Percentiles rank a stretch among this genome's conserved stretches.
These are phyloP conservation scores for Eleusine coracana DNA, from an alignment of 176 grass and related monocot species.

Conservation along the genomic window DNA sequence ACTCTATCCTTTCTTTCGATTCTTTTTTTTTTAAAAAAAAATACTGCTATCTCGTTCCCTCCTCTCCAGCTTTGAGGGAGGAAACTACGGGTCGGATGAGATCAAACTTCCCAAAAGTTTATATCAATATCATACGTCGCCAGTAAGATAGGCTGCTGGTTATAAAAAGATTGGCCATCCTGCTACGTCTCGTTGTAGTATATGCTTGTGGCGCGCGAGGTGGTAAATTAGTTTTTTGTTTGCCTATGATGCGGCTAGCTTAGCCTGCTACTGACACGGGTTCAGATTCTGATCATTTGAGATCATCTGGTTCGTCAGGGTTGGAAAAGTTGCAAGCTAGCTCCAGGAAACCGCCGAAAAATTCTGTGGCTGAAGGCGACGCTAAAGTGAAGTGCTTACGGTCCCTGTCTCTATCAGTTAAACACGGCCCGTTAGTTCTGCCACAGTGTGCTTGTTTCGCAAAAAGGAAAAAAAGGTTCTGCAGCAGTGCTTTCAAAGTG, in stretches of 20 bases:
- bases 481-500: not conserved
- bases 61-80: slow-evolving; percentile 37
- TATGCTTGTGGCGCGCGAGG: no score
- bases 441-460: not conserved
- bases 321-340: not conserved
- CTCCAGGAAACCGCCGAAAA: not conserved
- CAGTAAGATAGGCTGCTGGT: not conserved
- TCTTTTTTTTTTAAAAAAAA: no score
- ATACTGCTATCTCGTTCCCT: not conserved
- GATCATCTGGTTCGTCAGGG: slow-evolving; percentile 17
- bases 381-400: not conserved
- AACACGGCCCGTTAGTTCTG: not conserved
- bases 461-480: no score
- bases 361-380: not conserved
- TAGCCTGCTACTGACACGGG: slow-evolving; percentile 10
- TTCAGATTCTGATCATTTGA: slow-evolving; percentile 6
- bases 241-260: not conserved
- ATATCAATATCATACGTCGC: not conserved
- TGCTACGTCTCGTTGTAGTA: not conserved
- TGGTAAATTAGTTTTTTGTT: not conserved
- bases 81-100: not conserved
- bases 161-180: not conserved
- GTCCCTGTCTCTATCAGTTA: not conserved
- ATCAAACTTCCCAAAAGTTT: not conserved
- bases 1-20: not conserved